These are phyloP conservation scores for Picea abies DNA, from an alignment of 83 land plant genomes.

Conservation along the genomic window DNA sequence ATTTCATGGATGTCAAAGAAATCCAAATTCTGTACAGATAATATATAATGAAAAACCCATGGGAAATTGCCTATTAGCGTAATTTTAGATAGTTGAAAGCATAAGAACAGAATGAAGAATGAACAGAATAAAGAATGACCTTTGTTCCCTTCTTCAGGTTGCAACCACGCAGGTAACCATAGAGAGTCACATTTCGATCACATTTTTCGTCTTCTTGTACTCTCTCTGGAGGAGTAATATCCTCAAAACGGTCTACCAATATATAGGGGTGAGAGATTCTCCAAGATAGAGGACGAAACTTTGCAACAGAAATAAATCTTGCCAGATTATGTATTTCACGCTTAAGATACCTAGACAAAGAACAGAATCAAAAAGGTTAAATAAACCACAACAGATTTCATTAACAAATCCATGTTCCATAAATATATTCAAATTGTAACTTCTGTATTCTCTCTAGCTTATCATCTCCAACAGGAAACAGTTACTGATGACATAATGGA, in stretches of 20 bases:
- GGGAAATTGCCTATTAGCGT: too few relatives aligned
- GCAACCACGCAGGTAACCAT: conserved; percentile 97
- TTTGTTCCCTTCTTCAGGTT: conserved; percentile 89
- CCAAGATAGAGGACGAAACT: conserved; percentile 90
- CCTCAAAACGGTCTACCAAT: conserved; percentile 96
- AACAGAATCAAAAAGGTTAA: background rate
- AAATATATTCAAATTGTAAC: background rate
- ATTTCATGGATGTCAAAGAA: too few relatives aligned
- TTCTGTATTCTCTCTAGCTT: background rate
- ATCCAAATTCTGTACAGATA: too few relatives aligned
- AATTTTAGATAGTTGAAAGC: too few relatives aligned
- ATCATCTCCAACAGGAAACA: conserved; percentile 1
- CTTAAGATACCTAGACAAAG: conserved; percentile 71
- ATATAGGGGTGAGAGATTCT: conserved; percentile 86
- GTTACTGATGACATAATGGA: background rate
- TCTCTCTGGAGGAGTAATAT: conserved; percentile 88
- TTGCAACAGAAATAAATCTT: conserved; percentile 95
- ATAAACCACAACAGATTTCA: background rate
- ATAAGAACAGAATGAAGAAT: background rate
- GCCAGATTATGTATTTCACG: conserved; percentile 97
- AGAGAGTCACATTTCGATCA: conserved; percentile 89
- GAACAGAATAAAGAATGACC: conserved; percentile 42
- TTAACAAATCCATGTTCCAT: background rate
- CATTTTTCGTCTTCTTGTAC: conserved; percentile 78
- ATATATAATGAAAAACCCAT: too few relatives aligned